Conservation (phyloP, 164 flowering plant species). For the Vitis amurensis region DNA sequence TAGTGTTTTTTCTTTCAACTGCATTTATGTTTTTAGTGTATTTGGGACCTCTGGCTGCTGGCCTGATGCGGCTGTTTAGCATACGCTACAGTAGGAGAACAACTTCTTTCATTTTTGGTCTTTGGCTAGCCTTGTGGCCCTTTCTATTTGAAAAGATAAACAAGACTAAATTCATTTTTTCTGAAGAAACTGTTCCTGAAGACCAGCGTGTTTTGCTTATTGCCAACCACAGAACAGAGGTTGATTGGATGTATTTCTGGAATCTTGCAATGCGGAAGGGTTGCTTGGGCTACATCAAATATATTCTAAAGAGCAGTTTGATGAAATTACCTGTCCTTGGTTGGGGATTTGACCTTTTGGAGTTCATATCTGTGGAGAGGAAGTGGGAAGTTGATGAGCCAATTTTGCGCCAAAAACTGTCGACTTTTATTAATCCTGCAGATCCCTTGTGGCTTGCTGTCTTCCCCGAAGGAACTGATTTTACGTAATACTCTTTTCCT, state of each 20-base stretch:
- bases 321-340: constrained; percentile 91
- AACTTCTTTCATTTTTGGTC: constrained; percentile 63
- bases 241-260: constrained; percentile 99
- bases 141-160: constrained; percentile 91
- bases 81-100: constrained; percentile 64
- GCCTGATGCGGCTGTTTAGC: constrained; percentile 63
- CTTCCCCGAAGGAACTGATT: constrained; percentile 99
- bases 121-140: constrained; percentile 93
- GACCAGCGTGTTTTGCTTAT: constrained; percentile 78
- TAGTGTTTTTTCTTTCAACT: constrained; percentile 61
- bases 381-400: constrained; percentile 87
- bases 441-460: constrained; percentile 92
- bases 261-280: constrained; percentile 86
- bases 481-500: constrained; percentile 54
- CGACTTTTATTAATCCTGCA: constrained; percentile 53
- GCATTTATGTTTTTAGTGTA: constrained; percentile 75
- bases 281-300: constrained; percentile 69
- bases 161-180: constrained; percentile 73
- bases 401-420: constrained; percentile 61
- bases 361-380: constrained; percentile 86
- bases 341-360: constrained; percentile 86
- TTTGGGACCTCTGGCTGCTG: constrained; percentile 45
- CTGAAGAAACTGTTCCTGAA: constrained; percentile 71
- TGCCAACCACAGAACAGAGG: constrained; percentile 94
- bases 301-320: constrained; percentile 88